Conservation (phyloP, 2,329 filamentous ascomycete genomes). For the Leptographium wingfieldii region DNA sequence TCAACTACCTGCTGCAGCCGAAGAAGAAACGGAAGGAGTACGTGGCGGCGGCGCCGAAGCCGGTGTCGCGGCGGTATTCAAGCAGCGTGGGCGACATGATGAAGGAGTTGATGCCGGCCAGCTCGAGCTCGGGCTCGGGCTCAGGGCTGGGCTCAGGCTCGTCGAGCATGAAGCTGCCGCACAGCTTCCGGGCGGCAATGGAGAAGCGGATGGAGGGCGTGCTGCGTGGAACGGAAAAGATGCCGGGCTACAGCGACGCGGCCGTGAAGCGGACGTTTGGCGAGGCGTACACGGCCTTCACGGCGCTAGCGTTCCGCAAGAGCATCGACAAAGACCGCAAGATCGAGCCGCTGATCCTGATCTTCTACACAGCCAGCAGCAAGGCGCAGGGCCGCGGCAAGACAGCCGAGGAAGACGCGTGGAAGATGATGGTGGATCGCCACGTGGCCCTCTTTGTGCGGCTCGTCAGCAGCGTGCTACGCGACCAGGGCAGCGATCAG, state of each 20-base stretch:
- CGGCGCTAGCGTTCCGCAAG: slow-evolving; percentile 76
- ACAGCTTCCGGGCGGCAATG: slow-evolving; percentile 37
- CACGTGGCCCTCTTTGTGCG: slow-evolving; percentile 92
- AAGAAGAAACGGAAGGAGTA: slow-evolving; percentile 83
- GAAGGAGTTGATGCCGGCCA: slow-evolving; percentile 57
- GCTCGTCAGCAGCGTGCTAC: slow-evolving; percentile 66
- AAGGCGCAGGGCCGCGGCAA: slow-evolving; percentile 71
- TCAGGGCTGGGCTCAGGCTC: slow-evolving; percentile 18
- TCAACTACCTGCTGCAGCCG: slow-evolving; percentile 86
- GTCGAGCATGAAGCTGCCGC: slow-evolving; percentile 47
- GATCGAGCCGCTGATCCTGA: slow-evolving; percentile 83
- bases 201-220: slow-evolving; percentile 70
- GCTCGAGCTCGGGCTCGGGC: slow-evolving; percentile 14
- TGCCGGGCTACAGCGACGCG: slow-evolving; percentile 84
- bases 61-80: slow-evolving; percentile 17
- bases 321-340: slow-evolving; percentile 88
- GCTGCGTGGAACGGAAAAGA: slow-evolving; percentile 65
- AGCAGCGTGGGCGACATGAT: slow-evolving; percentile 73
- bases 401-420: slow-evolving; percentile 66
- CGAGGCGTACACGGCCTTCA: slow-evolving; percentile 86
- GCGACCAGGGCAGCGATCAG: slow-evolving; percentile 71
- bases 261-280: slow-evolving; percentile 88
- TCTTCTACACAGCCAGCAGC: slow-evolving; percentile 91
- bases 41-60: slow-evolving; percentile 44
- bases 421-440: slow-evolving; percentile 84